Evolutionary conservation across 495 filamentous ascomycete genomes (phyloP).

Genomic region (Barbatosphaeria neglecta): DNA sequence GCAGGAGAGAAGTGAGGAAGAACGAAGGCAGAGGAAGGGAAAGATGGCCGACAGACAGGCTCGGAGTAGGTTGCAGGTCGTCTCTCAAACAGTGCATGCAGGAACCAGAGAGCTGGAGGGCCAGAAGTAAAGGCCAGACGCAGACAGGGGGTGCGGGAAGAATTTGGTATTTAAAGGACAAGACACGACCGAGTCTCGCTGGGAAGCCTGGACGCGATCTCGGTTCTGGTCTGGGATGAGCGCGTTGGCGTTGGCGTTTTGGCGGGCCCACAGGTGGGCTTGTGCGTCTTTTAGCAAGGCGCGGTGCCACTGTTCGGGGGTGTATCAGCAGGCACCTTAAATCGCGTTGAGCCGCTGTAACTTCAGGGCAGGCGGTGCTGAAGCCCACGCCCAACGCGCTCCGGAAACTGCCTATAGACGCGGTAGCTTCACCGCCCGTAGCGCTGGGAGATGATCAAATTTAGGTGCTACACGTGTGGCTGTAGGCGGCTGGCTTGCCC

Average conservation of each 20-base stretch:
- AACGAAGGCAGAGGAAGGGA: neutral
- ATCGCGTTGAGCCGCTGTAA: neutral
- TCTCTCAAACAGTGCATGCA: neutral
- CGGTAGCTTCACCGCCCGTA: neutral
- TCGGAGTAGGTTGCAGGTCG: neutral
- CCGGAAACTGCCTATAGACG: too few relatives aligned
- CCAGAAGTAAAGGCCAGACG: conserved; percentile 11
- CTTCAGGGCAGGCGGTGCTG: neutral
- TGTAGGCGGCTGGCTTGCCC: too few relatives aligned
- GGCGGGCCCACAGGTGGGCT: conserved; percentile 4
- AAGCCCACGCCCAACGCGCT: too few relatives aligned
- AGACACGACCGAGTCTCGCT: conserved; percentile 13
- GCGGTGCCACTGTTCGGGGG: neutral
- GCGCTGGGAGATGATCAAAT: too few relatives aligned
- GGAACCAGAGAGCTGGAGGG: neutral
- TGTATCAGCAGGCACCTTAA: neutral
- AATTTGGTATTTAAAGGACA: conserved; percentile 19
- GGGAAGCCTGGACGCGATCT: conserved; percentile 12
- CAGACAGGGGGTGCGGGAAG: conserved; percentile 14
- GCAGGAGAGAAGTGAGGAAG: neutral
- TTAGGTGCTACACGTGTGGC: too few relatives aligned
- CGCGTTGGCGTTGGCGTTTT: conserved; percentile 13
- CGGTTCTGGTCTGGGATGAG: conserved; percentile 9
- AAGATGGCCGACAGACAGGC: neutral
- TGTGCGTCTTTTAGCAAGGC: neutral